These are phyloP conservation scores for Emmonsia crescens DNA, from an alignment of 2,329 filamentous ascomycete species.

Conservation along the genomic window DNA sequence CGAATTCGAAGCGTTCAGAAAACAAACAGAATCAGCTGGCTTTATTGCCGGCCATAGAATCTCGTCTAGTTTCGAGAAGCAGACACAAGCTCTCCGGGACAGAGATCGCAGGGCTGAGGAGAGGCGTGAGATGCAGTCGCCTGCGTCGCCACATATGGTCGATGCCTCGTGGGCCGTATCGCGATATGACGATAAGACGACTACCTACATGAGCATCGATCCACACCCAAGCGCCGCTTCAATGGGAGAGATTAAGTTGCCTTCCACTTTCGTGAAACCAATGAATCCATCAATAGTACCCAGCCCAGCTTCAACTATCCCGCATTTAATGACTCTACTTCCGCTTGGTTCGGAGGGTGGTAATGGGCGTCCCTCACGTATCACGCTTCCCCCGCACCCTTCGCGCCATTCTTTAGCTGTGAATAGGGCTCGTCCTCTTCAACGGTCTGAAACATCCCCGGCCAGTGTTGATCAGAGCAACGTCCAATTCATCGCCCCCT, in stretches of 20 bases:
- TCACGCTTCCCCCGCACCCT: neutral
- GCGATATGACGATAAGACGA: neutral
- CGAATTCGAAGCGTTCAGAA: conserved; percentile 70
- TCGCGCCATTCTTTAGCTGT: neutral
- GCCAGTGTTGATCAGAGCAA: conserved; percentile 35
- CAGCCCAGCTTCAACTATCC: neutral
- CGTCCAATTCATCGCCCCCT: conserved; percentile 44
- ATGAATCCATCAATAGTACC: neutral
- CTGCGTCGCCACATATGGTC: neutral
- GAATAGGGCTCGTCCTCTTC: conserved; percentile 4
- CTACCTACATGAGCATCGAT: conserved; percentile 4
- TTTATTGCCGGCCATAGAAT: conserved; percentile 10
- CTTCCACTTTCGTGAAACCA: neutral
- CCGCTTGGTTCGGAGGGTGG: neutral
- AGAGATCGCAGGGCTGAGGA: conserved; percentile 5
- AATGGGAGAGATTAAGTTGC: neutral
- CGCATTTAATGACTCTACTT: neutral
- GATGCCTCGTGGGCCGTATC: neutral
- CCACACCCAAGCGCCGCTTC: neutral
- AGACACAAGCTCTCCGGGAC: conserved; percentile 6
- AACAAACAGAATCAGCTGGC: conserved; percentile 44
- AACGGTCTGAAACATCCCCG: conserved; percentile 46
- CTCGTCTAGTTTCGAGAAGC: conserved; percentile 6
- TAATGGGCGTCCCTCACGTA: neutral
- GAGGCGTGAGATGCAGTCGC: neutral